These are phyloP conservation scores for Yarrowia sp. DNA, from an alignment of 805 yeast species.

Conservation along the genomic window DNA sequence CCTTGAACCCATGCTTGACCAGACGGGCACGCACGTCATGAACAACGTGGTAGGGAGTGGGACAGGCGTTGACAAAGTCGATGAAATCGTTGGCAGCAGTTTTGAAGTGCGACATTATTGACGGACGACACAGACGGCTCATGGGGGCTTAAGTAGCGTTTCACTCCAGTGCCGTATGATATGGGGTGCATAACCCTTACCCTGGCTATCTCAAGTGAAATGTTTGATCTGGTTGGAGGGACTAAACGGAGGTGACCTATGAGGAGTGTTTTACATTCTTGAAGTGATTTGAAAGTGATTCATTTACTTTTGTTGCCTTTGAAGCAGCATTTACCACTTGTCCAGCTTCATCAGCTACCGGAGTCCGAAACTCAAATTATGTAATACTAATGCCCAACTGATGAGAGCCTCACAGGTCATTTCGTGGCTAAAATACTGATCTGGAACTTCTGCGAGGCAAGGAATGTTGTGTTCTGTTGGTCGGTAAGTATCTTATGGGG, in stretches of 20 bases:
- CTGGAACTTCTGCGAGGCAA: no score
- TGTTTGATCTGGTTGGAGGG: background rate
- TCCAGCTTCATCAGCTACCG: background rate
- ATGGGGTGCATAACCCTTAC: constrained; percentile 38
- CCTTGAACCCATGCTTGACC: constrained; percentile 68
- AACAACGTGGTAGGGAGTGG: constrained; percentile 95
- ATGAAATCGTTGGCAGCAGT: constrained; percentile 60
- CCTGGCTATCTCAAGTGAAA: background rate
- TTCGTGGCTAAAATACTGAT: no score
- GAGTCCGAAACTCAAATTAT: constrained; percentile 16
- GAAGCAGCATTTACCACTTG: no score
- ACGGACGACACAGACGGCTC: constrained; percentile 25
- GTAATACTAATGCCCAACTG: background rate
- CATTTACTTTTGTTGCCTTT: no score
- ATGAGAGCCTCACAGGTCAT: no score
- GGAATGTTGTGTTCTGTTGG: no score
- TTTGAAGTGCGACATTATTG: constrained; percentile 25
- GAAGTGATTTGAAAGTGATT: no score
- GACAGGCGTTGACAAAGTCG: constrained; percentile 79
- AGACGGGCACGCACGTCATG: constrained; percentile 65
- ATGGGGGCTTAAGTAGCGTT: constrained; percentile 35
- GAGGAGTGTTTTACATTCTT: no score
- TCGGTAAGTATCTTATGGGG: no score
- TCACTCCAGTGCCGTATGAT: constrained; percentile 22
- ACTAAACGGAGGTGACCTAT: no score